Percentiles rank a stretch among this genome's conserved stretches.
Conservation (phyloP, 1,284 basidiomycete genomes). For the Moniliophthora roreri region DNA sequence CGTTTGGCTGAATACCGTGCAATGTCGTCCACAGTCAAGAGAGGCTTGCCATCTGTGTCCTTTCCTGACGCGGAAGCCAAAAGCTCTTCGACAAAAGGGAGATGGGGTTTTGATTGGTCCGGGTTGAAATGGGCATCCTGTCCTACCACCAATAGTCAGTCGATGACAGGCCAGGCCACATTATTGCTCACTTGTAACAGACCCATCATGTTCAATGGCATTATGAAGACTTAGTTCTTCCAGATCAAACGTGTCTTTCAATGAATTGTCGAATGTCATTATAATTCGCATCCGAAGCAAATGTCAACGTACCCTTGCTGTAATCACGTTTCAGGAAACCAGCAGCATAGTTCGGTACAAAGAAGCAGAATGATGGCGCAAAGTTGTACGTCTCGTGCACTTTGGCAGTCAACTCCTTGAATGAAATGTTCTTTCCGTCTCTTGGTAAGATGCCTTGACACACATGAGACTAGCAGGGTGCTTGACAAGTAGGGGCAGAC, state of each 20-base stretch:
- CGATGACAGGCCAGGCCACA: neutral
- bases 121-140: constrained; percentile 50
- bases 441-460: constrained; percentile 63
- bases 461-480: neutral
- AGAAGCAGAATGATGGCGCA: constrained; percentile 61
- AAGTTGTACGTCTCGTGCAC: constrained; percentile 68
- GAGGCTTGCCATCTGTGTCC: constrained; percentile 40
- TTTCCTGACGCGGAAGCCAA: constrained; percentile 61
- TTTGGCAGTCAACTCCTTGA: constrained; percentile 49
- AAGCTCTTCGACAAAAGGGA: constrained; percentile 55
- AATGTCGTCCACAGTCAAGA: constrained; percentile 58
- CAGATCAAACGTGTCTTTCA: constrained; percentile 58
- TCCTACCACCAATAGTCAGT: constrained; percentile 37
- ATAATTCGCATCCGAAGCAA: neutral
- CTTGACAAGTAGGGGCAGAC: constrained; percentile 20
- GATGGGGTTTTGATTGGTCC: constrained; percentile 51
- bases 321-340: constrained; percentile 56
- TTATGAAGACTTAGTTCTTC: constrained; percentile 69
- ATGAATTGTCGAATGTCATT: neutral
- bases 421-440: constrained; percentile 65
- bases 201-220: constrained; percentile 78
- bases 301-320: constrained; percentile 33
- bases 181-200: constrained; percentile 57
- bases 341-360: constrained; percentile 60
- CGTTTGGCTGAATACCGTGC: constrained; percentile 56